phyloP scores from a whole-genome alignment of 768 basidiomycete genomes.

The Phlegmacium glaucopus region DNA sequence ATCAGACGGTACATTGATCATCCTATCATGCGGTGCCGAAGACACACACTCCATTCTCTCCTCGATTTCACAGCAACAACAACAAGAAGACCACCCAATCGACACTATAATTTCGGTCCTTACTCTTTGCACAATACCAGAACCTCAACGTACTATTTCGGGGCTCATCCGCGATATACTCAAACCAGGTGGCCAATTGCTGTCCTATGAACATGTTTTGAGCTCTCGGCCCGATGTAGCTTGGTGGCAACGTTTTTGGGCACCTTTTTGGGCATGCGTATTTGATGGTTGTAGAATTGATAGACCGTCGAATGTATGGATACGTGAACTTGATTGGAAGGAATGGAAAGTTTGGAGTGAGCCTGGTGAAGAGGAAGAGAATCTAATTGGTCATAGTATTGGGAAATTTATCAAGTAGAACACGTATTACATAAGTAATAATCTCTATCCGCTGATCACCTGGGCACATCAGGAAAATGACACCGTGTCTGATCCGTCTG shows the following conservation, averaged over 20 bases:
- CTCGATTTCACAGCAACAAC: constrained; percentile 15
- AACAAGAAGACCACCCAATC: too few species aligned
- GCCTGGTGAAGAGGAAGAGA: constrained; percentile 51
- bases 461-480: too few species aligned
- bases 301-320: constrained; percentile 48
- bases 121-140: constrained; percentile 62
- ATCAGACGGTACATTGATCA: constrained; percentile 46
- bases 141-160: constrained; percentile 45
- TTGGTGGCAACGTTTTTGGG: constrained; percentile 75
- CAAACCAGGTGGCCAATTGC: constrained; percentile 58
- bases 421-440: too few species aligned
- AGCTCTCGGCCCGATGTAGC: constrained; percentile 50
- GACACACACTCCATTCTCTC: constrained; percentile 47
- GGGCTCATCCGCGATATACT: constrained; percentile 49
- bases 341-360: constrained; percentile 43
- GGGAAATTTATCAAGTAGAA: constrained; percentile 62
- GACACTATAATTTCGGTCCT: constrained; percentile 67
- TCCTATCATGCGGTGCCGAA: constrained; percentile 65
- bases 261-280: constrained; percentile 57
- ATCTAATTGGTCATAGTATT: constrained; percentile 56
- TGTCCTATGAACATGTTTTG: constrained; percentile 72
- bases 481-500: too few species aligned
- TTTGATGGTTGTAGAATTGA: constrained; percentile 69
- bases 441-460: too few species aligned
- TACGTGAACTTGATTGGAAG: constrained; percentile 44